Evolutionary conservation across 176 grass and related monocot species (phyloP).

Genomic region (Phyllostachys edulis): DNA sequence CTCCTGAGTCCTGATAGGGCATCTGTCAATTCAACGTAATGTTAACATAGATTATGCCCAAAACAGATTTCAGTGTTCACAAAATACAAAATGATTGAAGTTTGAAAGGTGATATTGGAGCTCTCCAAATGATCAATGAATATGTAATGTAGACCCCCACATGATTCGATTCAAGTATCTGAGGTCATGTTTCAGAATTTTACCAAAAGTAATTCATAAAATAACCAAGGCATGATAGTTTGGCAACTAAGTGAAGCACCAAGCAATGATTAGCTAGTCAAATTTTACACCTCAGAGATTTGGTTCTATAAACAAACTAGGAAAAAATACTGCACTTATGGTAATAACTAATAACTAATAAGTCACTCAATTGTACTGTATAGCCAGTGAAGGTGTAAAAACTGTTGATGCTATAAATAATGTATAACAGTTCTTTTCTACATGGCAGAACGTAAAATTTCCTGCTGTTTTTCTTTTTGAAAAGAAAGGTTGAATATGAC

Average conservation of each 20-base stretch:
- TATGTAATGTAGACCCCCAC: background rate
- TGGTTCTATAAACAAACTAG: background rate
- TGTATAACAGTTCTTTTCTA: background rate
- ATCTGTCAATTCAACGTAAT: conserved; percentile 40
- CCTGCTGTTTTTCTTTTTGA: background rate
- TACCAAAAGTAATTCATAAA: background rate
- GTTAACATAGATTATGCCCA: conserved; percentile 12
- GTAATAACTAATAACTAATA: conserved; percentile 9
- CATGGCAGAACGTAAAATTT: background rate
- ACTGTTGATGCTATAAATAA: conserved; percentile 1
- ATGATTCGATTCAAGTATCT: background rate
- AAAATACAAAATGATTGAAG: conserved; percentile 8
- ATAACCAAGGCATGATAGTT: conserved; percentile 14
- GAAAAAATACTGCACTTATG: background rate
- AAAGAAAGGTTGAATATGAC: background rate
- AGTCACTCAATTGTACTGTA: background rate
- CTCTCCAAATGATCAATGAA: background rate
- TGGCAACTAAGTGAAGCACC: conserved; percentile 8
- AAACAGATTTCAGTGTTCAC: background rate
- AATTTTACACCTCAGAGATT: background rate
- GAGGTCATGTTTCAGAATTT: conserved; percentile 16
- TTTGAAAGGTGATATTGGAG: background rate
- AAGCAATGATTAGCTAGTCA: background rate
- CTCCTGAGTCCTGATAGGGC: conserved; percentile 9
- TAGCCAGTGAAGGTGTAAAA: conserved; percentile 5